These are phyloP conservation scores for Hypoxylon sp. DNA, from an alignment of 2,329 filamentous ascomycete genomes.

Conservation along the genomic window DNA sequence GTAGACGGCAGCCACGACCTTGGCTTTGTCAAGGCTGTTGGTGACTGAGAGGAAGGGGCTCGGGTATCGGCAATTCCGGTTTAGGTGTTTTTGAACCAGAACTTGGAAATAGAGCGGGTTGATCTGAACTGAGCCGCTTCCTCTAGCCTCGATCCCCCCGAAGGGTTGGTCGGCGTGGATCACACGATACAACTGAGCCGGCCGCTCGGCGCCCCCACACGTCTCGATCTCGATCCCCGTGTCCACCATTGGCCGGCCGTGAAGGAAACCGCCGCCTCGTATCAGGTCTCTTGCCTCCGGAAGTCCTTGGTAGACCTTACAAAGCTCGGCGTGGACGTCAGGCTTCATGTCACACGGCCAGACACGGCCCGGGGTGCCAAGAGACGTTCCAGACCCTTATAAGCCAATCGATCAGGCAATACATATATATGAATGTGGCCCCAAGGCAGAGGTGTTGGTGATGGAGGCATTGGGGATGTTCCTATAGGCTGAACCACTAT, in stretches of 20 bases:
- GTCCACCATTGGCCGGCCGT: constrained; percentile 1
- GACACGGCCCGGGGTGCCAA: too few relatives aligned
- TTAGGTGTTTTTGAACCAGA: constrained; percentile 5
- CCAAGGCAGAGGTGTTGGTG: too few relatives aligned
- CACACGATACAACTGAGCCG: constrained; percentile 3
- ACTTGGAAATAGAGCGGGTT: constrained; percentile 9
- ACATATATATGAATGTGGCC: too few relatives aligned
- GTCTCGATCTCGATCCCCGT: constrained; percentile 1
- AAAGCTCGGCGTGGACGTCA: not conserved
- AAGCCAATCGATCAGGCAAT: too few relatives aligned
- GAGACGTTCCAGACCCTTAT: too few relatives aligned
- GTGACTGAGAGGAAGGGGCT: constrained; percentile 20
- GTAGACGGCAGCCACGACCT: not conserved
- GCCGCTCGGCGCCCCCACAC: not conserved
- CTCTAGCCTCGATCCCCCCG: not conserved
- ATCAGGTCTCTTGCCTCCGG: not conserved
- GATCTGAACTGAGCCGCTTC: not conserved
- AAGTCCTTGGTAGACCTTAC: not conserved
- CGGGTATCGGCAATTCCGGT: constrained; percentile 4
- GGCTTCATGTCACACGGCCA: too few relatives aligned
- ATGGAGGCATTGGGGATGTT: too few relatives aligned
- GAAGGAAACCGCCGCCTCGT: not conserved
- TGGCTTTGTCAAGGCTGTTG: not conserved
- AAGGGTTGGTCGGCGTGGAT: constrained; percentile 10
- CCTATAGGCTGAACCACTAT: too few relatives aligned